These are phyloP conservation scores for Carex parvula DNA, from an alignment of 176 grass and related monocot species.

Conservation along the genomic window DNA sequence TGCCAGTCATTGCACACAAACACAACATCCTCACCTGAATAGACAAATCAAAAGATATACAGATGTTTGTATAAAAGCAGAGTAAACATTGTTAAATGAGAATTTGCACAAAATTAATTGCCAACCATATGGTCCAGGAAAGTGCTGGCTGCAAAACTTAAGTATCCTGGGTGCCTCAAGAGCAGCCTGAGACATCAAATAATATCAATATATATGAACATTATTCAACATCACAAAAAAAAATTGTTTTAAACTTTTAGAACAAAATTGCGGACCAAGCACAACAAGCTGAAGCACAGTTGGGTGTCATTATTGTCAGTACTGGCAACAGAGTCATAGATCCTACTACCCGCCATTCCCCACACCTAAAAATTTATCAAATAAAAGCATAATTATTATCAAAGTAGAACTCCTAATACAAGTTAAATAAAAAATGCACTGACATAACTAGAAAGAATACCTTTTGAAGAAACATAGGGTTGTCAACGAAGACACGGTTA, in stretches of 20 bases:
- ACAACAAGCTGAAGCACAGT: constrained; percentile 67
- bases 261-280: constrained; percentile 42
- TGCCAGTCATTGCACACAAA: constrained; percentile 94
- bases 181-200: constrained; percentile 43
- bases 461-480: too few relatives aligned
- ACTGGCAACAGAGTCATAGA: constrained; percentile 59
- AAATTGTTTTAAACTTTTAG: neutral
- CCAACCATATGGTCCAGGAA: constrained; percentile 53
- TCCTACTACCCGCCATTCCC: constrained; percentile 69
- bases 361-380: constrained; percentile 41
- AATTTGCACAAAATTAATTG: neutral
- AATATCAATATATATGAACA: constrained; percentile 9
- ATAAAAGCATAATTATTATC: neutral
- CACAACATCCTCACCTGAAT: constrained; percentile 56
- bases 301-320: constrained; percentile 63
- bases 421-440: too few relatives aligned
- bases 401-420: neutral
- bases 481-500: too few relatives aligned
- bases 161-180: constrained; percentile 61
- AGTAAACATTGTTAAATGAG: neutral
- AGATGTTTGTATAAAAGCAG: neutral
- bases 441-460: too few relatives aligned
- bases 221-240: neutral
- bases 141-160: constrained; percentile 42
- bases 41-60: neutral